Evolutionary conservation across 352 stramenopile species (phyloP).

Genomic region (Globisporangium paroecandrum): DNA sequence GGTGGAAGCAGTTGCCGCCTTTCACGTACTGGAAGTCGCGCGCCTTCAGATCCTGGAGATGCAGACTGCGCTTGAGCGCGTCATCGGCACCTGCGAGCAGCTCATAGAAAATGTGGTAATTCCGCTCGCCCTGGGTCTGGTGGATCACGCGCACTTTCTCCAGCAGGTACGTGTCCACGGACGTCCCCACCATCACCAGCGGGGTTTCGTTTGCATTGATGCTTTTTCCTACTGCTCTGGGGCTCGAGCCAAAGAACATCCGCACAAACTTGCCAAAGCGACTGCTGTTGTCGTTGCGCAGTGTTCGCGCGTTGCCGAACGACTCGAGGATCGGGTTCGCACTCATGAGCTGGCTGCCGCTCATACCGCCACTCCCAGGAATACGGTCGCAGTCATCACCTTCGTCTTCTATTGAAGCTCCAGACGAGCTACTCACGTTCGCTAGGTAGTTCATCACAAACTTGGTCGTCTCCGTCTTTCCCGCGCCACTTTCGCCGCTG

Average conservation of each 20-base stretch:
- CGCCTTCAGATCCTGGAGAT: conserved; percentile 32
- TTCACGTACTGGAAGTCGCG: conserved; percentile 69
- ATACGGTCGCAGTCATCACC: not conserved
- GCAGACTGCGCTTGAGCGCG: conserved; percentile 37
- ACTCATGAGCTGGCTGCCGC: conserved; percentile 63
- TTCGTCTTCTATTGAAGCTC: conserved; percentile 19
- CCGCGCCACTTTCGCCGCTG: conserved; percentile 42
- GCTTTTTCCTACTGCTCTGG: conserved; percentile 6
- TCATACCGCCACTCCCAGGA: conserved; percentile 30
- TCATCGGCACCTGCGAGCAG: conserved; percentile 54
- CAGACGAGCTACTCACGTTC: conserved; percentile 15
- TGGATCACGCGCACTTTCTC: conserved; percentile 91
- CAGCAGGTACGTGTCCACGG: conserved; percentile 88
- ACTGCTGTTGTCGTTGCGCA: conserved; percentile 83
- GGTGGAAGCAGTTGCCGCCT: conserved; percentile 57
- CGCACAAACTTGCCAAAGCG: conserved; percentile 88
- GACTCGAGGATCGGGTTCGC: conserved; percentile 84
- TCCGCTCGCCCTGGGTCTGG: conserved; percentile 66
- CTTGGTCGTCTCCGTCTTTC: conserved; percentile 61
- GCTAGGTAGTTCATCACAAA: conserved; percentile 77
- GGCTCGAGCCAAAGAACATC: conserved; percentile 68
- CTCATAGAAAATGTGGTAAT: conserved; percentile 85
- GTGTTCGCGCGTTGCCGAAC: conserved; percentile 79
- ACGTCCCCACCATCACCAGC: conserved; percentile 65
- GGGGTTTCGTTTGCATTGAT: conserved; percentile 14